Conservation (phyloP, 176 grass and related monocot species). For the Musa schizocarpa region DNA sequence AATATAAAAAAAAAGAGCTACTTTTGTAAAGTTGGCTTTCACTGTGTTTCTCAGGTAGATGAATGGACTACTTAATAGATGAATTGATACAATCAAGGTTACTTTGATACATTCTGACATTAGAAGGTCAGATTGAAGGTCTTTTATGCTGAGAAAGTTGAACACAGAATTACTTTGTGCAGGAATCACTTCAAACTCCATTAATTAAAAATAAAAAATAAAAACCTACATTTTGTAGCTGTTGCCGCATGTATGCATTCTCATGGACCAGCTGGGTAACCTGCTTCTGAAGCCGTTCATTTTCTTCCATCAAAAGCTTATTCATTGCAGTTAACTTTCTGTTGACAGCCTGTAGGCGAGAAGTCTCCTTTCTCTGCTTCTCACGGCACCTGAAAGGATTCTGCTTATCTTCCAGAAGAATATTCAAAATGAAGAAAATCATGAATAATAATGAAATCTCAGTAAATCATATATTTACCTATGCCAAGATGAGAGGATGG, state of each 20-base stretch:
- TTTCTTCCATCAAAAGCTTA: constrained; percentile 98
- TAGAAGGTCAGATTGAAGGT: neutral
- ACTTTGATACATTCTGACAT: neutral
- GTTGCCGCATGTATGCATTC: constrained; percentile 87
- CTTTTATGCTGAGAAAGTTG: too few relatives aligned
- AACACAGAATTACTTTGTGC: neutral
- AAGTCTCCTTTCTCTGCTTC: constrained; percentile 88
- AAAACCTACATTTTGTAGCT: constrained; percentile 70
- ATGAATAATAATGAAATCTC: too few relatives aligned
- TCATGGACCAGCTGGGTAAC: constrained; percentile 82
- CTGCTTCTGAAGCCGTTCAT: constrained; percentile 95
- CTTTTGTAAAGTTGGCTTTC: too few relatives aligned
- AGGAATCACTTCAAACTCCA: neutral
- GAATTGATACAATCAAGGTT: neutral
- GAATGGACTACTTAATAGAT: neutral
- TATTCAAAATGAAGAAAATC: too few relatives aligned
- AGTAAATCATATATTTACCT: too few relatives aligned
- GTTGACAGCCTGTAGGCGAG: constrained; percentile 88
- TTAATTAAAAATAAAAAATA: neutral
- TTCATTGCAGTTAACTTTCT: constrained; percentile 95
- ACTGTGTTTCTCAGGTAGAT: neutral
- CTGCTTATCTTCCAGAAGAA: neutral
- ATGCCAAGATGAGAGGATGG: too few relatives aligned
- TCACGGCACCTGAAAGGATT: constrained; percentile 63
- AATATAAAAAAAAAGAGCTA: neutral